These are phyloP conservation scores for Aquilaria malaccensis DNA, from an alignment of 345 rosid species.

Conservation along the genomic window DNA sequence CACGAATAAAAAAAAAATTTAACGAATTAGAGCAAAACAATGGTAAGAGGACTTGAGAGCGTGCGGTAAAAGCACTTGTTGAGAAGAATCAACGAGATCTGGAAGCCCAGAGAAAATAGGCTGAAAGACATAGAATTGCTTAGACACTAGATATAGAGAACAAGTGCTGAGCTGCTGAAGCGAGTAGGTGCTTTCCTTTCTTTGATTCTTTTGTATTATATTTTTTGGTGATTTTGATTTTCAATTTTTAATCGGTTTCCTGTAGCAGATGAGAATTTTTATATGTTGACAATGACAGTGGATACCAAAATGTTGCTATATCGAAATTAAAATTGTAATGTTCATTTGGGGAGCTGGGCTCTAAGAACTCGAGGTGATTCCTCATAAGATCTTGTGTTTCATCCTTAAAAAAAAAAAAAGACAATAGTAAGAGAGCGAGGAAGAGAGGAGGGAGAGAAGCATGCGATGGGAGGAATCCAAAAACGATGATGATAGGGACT, in stretches of 20 bases:
- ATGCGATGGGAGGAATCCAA: too few relatives aligned
- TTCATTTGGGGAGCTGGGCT: slow-evolving; percentile 22
- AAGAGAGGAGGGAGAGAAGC: too few relatives aligned
- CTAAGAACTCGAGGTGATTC: slow-evolving; percentile 2
- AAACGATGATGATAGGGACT: too few relatives aligned
- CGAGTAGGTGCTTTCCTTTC: slow-evolving; percentile 16
- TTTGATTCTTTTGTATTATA: slow-evolving; percentile 23
- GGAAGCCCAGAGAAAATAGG: slow-evolving; percentile 84
- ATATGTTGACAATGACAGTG: slow-evolving; percentile 6
- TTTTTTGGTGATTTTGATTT: slow-evolving; percentile 4
- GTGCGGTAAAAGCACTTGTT: slow-evolving; percentile 79
- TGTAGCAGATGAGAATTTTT: slow-evolving; percentile 6
- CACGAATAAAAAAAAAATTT: too few relatives aligned
- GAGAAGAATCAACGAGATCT: slow-evolving; percentile 95
- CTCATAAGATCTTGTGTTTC: too few relatives aligned
- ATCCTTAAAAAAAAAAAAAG: too few relatives aligned
- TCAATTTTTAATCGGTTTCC: not conserved
- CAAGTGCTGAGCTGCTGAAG: slow-evolving; percentile 87
- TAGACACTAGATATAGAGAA: slow-evolving; percentile 83
- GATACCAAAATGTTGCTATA: slow-evolving; percentile 9
- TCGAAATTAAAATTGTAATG: slow-evolving; percentile 9
- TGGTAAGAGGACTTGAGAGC: too few relatives aligned
- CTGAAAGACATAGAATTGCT: slow-evolving; percentile 87
- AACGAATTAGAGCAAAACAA: too few relatives aligned
- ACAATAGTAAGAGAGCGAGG: too few relatives aligned